Base-by-base conservation (phyloP, 1,284 basidiomycete species). In the Trichosporon coremiiforme region DNA sequence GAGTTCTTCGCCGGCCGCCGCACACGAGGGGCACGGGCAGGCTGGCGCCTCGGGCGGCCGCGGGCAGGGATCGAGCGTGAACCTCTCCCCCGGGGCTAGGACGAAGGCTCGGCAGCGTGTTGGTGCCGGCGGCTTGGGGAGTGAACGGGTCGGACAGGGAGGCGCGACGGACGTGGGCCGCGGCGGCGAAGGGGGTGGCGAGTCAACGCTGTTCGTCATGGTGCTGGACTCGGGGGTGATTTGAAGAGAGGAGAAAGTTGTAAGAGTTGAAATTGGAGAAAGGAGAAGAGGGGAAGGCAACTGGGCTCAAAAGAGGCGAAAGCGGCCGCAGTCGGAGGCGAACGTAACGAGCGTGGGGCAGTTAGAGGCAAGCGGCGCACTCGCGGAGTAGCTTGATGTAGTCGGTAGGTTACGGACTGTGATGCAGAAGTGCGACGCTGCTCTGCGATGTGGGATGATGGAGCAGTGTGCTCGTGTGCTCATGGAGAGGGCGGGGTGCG, bases 81-180 rank as follows among this genome's bases (percentile, higher is more conserved):
- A 62, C 7, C 13, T 9, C 57, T 62, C 57, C 6, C 57, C 57
- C 4, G 57, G 29, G 8, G 57, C 57, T 4, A 62, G 57, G 31
- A 62, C 57, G 8, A 62, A 62, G 4, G 31, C 57, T 2, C 57
- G 29, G 57, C 57, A 62, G 57, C 57, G 57, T n/a, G 57, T n/a
- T 2, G 57, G 57, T 31, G 31, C 17, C 31, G 57, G 20, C 6
- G 31, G 57, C 57, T 53, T 53, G 20, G 31, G 57, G 15, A 62
- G 31, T 4, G 10, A n/a, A 4, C 31, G 29, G 7, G 57, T 35
- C 15, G 57, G 53, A 6, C 53, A 33, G 4, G 31, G 57, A 2
- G 57, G 57, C 15, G 57, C 2, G 10, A 15, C 31, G 57, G 29
- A 10, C 12, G 13, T 33, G 8, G 29, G 57, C 29, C 10, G 22